These are phyloP conservation scores for Podospora pseudocomata DNA, from an alignment of 495 filamentous ascomycete species.

Conservation along the genomic window DNA sequence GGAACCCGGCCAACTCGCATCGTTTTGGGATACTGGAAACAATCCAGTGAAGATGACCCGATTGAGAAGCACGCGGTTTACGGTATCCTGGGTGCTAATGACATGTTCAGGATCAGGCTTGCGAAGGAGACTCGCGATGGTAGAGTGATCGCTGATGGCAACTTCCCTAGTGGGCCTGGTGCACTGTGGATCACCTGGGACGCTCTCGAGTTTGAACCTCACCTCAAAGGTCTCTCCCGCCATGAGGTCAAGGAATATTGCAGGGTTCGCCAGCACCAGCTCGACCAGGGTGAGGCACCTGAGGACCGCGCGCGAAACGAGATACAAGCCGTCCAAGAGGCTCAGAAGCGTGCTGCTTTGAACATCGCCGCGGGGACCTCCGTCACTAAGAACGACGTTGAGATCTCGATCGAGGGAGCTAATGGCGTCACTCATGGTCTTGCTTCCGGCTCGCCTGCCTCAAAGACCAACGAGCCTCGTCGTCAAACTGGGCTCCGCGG, in stretches of 20 bases:
- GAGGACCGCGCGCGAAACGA: constrained; percentile 48
- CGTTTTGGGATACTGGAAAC: constrained; percentile 49
- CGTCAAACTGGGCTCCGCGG: constrained; percentile 24
- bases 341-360: constrained; percentile 38
- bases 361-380: constrained; percentile 22
- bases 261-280: constrained; percentile 47
- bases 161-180: constrained; percentile 51
- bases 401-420: no score
- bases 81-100: constrained; percentile 50
- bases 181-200: constrained; percentile 54
- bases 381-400: neutral
- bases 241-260: constrained; percentile 55
- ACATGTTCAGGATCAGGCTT: constrained; percentile 54
- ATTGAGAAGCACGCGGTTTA: constrained; percentile 50
- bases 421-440: constrained; percentile 17
- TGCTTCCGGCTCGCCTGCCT: neutral
- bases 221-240: constrained; percentile 41
- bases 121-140: constrained; percentile 49
- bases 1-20: constrained; percentile 45
- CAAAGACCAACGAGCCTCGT: neutral
- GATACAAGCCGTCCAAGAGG: constrained; percentile 44
- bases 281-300: constrained; percentile 43
- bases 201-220: constrained; percentile 48
- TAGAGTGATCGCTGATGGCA: constrained; percentile 38
- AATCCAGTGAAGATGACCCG: constrained; percentile 35